Evolutionary conservation across 768 basidiomycete species (phyloP).

Genomic region (Glaciozyma martinii): DNA sequence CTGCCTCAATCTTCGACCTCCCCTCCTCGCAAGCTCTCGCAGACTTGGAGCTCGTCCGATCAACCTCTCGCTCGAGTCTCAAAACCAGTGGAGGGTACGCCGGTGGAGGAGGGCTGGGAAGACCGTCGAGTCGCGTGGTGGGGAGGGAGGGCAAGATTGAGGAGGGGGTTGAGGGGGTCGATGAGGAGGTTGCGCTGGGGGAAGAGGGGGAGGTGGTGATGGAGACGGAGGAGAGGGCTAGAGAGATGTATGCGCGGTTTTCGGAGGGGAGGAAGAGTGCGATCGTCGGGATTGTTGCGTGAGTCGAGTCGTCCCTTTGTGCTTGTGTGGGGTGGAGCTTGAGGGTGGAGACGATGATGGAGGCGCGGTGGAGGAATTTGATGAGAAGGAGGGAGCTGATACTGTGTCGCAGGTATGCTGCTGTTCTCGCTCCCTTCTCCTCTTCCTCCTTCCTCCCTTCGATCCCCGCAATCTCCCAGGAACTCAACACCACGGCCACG

Average conservation of each 20-base stretch:
- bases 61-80: not conserved
- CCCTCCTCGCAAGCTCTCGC: not conserved
- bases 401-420: not conserved
- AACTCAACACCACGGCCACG: slow-evolving; percentile 3
- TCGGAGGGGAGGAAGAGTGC: not conserved
- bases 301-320: too few species aligned
- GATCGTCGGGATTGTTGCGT: slow-evolving; percentile 8
- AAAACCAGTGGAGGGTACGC: not conserved
- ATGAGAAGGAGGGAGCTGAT: too few species aligned
- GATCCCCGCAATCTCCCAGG: slow-evolving; percentile 6
- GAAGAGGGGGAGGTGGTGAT: not conserved
- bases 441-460: slow-evolving; percentile 8
- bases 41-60: not conserved
- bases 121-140: not conserved
- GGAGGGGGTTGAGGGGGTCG: not conserved
- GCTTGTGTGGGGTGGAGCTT: too few species aligned
- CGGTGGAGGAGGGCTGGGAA: not conserved
- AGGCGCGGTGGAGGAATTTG: too few species aligned
- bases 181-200: not conserved
- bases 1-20: not conserved
- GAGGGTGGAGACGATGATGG: too few species aligned
- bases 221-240: not conserved
- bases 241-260: slow-evolving; percentile 13
- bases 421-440: slow-evolving; percentile 7
- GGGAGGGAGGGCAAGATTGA: not conserved